Percentiles rank a stretch among this genome's conserved stretches.
Conservation (phyloP, 2,329 filamentous ascomycete species). For the Thielaviopsis punctulata region DNA sequence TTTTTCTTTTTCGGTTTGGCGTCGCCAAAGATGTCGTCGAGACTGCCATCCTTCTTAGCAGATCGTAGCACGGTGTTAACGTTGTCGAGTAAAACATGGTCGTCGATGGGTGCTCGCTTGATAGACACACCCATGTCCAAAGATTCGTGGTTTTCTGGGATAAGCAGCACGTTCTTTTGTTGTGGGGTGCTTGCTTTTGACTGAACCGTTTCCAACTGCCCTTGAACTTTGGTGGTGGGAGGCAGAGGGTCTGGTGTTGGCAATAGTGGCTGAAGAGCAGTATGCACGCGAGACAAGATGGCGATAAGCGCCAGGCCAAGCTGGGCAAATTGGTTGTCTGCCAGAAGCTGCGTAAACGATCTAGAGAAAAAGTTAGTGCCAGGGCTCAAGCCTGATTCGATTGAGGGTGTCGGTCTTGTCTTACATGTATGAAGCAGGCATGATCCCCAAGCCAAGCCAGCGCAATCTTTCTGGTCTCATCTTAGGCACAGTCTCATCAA, state of each 20-base stretch:
- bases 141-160: not conserved
- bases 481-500: slow-evolving; percentile 16
- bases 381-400: not conserved
- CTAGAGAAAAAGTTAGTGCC: slow-evolving; percentile 19
- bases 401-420: slow-evolving; percentile 11
- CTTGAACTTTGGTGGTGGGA: not conserved
- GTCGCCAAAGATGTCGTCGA: slow-evolving; percentile 6
- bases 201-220: not conserved
- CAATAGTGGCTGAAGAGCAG: not conserved
- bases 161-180: not conserved
- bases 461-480: slow-evolving; percentile 12
- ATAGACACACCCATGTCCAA: not conserved
- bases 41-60: not conserved
- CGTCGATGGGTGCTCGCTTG: not conserved
- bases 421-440: slow-evolving; percentile 23
- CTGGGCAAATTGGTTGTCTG: slow-evolving; percentile 55
- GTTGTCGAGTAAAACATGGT: not conserved
- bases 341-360: slow-evolving; percentile 51
- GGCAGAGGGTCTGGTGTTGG: not conserved
- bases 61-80: not conserved
- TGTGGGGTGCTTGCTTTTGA: not conserved
- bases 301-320: slow-evolving; percentile 54
- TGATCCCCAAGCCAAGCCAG: slow-evolving; percentile 18
- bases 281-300: slow-evolving; percentile 37
- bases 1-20: not conserved